Percentiles rank a stretch among this genome's conserved stretches.
These are phyloP conservation scores for Hymenoscyphus infarciens DNA, from an alignment of 2,329 filamentous ascomycete species.

Conservation along the genomic window DNA sequence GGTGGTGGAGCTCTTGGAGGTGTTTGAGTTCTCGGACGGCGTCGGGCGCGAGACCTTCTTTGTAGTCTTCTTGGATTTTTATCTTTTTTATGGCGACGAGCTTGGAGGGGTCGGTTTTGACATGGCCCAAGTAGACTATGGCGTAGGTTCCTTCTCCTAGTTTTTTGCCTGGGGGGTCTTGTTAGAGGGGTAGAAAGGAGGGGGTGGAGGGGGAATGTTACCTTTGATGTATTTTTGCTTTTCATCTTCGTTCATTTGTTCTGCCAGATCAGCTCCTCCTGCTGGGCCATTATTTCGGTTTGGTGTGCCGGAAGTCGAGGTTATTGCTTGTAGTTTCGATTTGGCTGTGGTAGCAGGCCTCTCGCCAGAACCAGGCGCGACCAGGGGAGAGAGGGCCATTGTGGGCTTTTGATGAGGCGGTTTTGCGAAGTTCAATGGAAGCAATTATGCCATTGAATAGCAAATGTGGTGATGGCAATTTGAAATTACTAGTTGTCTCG, in stretches of 20 bases:
- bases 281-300: slow-evolving; percentile 25
- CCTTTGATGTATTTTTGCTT: slow-evolving; percentile 89
- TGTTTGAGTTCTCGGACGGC: slow-evolving; percentile 94
- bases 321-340: slow-evolving; percentile 19
- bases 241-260: slow-evolving; percentile 77
- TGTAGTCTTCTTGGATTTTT: slow-evolving; percentile 80
- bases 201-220: slow-evolving; percentile 32
- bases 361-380: slow-evolving; percentile 22
- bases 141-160: slow-evolving; percentile 97
- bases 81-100: slow-evolving; percentile 93
- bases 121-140: slow-evolving; percentile 85
- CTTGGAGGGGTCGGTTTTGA: slow-evolving; percentile 65
- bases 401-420: neutral
- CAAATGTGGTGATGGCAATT: neutral
- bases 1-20: slow-evolving; percentile 88
- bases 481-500: neutral
- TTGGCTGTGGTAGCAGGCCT: slow-evolving; percentile 12
- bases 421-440: neutral
- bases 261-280: slow-evolving; percentile 56
- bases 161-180: slow-evolving; percentile 64
- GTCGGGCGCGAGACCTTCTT: slow-evolving; percentile 89
- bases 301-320: slow-evolving; percentile 22
- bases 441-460: neutral
- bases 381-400: slow-evolving; percentile 28
- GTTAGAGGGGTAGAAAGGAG: slow-evolving; percentile 9